Conservation (phyloP, 2,329 filamentous ascomycete genomes). For the Cytospora chrysosperma region DNA sequence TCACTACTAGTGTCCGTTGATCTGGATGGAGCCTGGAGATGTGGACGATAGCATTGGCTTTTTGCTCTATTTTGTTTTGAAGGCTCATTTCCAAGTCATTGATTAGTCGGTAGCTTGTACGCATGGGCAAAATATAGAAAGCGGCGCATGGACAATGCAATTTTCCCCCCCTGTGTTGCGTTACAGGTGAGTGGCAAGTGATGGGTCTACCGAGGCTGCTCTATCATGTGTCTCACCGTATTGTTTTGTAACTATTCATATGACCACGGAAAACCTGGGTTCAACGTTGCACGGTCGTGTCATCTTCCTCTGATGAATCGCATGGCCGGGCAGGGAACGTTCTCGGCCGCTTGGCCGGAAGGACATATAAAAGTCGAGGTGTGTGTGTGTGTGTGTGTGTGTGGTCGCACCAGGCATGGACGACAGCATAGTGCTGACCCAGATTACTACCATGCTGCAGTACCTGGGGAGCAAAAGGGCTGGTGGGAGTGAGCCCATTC, state of each 20-base stretch:
- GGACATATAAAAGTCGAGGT: not conserved
- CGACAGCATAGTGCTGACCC: not conserved
- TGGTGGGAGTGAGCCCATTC: not conserved
- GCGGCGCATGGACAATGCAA: not conserved
- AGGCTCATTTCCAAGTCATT: not conserved
- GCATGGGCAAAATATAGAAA: not conserved
- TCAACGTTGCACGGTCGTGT: not conserved
- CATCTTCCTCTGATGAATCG: not conserved
- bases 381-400: no score
- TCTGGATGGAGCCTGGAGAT: not conserved
- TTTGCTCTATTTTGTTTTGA: not conserved
- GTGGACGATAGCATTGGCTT: not conserved
- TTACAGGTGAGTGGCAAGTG: not conserved
- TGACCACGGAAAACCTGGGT: not conserved
- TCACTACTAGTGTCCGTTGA: not conserved
- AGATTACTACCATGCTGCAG: not conserved
- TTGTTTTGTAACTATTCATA: not conserved
- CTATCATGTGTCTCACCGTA: not conserved
- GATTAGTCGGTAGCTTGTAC: not conserved
- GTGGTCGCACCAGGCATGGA: not conserved
- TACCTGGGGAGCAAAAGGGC: not conserved
- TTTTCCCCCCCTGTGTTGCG: not conserved
- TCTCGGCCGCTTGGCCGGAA: not conserved
- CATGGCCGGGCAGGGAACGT: not conserved
- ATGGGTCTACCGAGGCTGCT: not conserved